Base-by-base conservation (phyloP, 2,329 filamentous ascomycete genomes). In the Gaeumannomyces sp. region DNA sequence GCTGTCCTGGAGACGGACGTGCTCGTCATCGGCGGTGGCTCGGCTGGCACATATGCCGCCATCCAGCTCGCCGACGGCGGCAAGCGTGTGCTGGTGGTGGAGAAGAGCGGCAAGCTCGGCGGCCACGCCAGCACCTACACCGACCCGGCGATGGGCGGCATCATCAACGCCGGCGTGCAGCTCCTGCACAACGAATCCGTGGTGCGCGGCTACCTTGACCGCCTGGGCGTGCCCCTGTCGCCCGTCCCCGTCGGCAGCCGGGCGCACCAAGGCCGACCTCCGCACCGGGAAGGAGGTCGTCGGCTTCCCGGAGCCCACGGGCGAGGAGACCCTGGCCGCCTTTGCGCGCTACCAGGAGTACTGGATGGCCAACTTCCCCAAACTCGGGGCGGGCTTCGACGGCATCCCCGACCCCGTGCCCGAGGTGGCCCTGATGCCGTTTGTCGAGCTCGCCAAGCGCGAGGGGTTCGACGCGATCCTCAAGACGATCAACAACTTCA, bases 201-300 rank as follows among this genome's bases (percentile, higher is more conserved):
- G 1, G 75, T 80, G 4, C 79, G 76, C 14, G 73, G 80, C 7
- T 80, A 82, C 63, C 81, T 85, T 56, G 72, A 66, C 56, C 74
- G 77, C 59, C 28, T 63, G 27, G 50, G 61, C 28, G 31, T 60
- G 29, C 35, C 59, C 59, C 59, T 60, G n/a, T n/a, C 59, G 10
- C 83, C 83, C 0, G 77, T 85, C 28, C 58, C 81, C 1, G 77
- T 84, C 19, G 22, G 14, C 22, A 6, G 5, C 27, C 50, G 29
- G 25, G 60, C 16, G 22, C 35, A 14, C 19, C 22, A 53, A 45
- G 25, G 50, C 28, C n/a, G 64, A 65, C 64, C 59, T 65, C 19
- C 25, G 27, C 8, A 64, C 53, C 25, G 63, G 63, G 27, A 64
- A 58, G 33, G 31, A 25, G 7, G 65, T 63, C 8, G n/a, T 50